Conservation (phyloP, 495 filamentous ascomycete genomes). For the Xylaria flabelliformis region DNA sequence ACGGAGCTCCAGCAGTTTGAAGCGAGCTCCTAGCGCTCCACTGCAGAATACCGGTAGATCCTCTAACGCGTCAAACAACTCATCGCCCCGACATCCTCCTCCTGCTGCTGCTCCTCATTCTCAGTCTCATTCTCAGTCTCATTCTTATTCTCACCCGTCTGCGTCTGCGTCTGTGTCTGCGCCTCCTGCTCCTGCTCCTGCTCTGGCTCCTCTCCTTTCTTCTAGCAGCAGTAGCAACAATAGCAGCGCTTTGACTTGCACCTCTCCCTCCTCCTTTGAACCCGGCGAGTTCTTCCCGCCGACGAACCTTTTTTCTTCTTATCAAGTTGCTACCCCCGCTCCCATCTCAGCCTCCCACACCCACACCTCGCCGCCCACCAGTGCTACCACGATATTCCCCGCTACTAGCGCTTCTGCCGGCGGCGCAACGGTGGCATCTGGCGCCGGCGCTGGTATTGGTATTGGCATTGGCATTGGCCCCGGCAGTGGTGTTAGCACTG, state of each 20-base stretch:
- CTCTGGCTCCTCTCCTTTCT: neutral
- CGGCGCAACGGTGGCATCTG: constrained; percentile 32
- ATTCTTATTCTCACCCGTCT: neutral
- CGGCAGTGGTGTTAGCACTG: constrained; percentile 13
- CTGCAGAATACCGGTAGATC: constrained; percentile 41
- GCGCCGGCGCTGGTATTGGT: constrained; percentile 34
- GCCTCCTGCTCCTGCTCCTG: neutral
- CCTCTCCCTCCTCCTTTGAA: constrained; percentile 45
- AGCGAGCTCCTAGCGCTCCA: constrained; percentile 74
- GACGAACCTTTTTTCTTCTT: constrained; percentile 24
- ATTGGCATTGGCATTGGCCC: constrained; percentile 29
- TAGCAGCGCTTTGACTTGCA: constrained; percentile 36
- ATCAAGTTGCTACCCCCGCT: constrained; percentile 25
- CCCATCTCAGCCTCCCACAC: constrained; percentile 36
- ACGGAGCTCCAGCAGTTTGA: constrained; percentile 63
- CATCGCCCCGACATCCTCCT: constrained; percentile 51
- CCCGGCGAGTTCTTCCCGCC: constrained; percentile 41
- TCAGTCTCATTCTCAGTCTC: neutral
- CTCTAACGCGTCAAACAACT: constrained; percentile 51
- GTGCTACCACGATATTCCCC: constrained; percentile 24
- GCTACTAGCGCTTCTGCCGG: constrained; percentile 30
- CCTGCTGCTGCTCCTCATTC: neutral
- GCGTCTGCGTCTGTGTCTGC: neutral
- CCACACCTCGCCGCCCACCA: constrained; percentile 20
- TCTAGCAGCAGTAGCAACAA: constrained; percentile 15